A percentile compares a stretch with the other conserved stretches of the same genome.
Evolutionary conservation across 441 rosid genomes (phyloP).

Genomic region (Croton setiger): DNA sequence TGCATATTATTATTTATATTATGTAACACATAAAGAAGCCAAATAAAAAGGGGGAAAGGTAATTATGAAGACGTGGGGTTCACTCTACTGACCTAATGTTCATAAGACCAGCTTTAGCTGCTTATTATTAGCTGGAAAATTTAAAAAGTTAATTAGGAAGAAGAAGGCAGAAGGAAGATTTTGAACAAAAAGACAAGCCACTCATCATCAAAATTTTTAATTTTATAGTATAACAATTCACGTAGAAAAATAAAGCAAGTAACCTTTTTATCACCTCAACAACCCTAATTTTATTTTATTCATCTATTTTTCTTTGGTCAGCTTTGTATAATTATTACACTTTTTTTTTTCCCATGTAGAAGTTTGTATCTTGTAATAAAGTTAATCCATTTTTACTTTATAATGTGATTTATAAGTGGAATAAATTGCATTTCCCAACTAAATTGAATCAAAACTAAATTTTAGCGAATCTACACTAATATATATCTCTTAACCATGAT

Average conservation of each 20-base stretch:
- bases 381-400: no score
- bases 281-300: neutral
- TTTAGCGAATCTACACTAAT: no score
- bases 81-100: neutral
- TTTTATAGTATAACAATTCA: neutral
- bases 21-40: neutral
- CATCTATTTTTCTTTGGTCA: neutral
- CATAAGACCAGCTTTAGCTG: neutral
- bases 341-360: no score
- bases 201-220: neutral
- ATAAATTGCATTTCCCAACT: no score
- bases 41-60: neutral
- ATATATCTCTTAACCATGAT: no score
- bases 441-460: no score
- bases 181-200: neutral
- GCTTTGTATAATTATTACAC: neutral
- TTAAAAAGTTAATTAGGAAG: neutral
- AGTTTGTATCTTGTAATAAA: no score
- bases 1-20: no score
- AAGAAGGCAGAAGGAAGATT: neutral
- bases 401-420: no score
- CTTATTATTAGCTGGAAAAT: constrained; percentile 7
- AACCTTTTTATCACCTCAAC: neutral
- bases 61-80: constrained; percentile 1
- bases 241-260: neutral